Conservation (phyloP, 2,329 filamentous ascomycete species). For the Emericellopsis cladophorae region DNA sequence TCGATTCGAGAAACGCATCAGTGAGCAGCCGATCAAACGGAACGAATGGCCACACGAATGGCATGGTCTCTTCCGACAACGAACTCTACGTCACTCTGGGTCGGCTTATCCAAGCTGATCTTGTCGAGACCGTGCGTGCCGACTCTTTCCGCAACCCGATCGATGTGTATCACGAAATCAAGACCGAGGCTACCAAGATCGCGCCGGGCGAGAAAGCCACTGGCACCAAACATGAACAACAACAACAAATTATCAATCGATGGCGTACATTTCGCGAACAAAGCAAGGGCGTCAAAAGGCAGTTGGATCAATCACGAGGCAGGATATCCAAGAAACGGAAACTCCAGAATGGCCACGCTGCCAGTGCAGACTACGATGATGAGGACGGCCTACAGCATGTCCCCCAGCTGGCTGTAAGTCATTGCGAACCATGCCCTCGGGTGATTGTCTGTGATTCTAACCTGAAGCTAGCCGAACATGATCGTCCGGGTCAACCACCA, state of each 20-base stretch:
- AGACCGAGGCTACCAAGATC: conserved; percentile 45
- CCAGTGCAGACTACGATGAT: conserved; percentile 16
- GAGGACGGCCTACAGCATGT: conserved; percentile 21
- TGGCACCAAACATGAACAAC: conserved; percentile 54
- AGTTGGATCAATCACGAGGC: conserved; percentile 29
- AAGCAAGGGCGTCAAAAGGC: conserved; percentile 35
- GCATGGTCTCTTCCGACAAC: conserved; percentile 28
- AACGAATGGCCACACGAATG: conserved; percentile 15
- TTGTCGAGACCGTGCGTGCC: conserved; percentile 50
- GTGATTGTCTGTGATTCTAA: conserved; percentile 10
- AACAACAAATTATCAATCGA: conserved; percentile 38
- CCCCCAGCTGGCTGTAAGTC: conserved; percentile 40
- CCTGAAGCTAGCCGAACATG: conserved; percentile 45
- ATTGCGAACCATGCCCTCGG: neutral
- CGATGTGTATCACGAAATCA: conserved; percentile 49
- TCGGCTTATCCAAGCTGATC: conserved; percentile 49
- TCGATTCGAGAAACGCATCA: conserved; percentile 25
- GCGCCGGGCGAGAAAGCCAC: conserved; percentile 24
- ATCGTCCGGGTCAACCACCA: conserved; percentile 74
- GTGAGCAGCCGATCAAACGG: conserved; percentile 21
- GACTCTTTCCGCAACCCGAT: conserved; percentile 47
- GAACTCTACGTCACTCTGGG: conserved; percentile 38
- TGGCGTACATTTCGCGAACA: conserved; percentile 41
- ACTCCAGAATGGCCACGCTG: conserved; percentile 32
- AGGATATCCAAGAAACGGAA: conserved; percentile 38